Conservation (phyloP, 2,329 filamentous ascomycete species). For the Colletotrichum caudatum region DNA sequence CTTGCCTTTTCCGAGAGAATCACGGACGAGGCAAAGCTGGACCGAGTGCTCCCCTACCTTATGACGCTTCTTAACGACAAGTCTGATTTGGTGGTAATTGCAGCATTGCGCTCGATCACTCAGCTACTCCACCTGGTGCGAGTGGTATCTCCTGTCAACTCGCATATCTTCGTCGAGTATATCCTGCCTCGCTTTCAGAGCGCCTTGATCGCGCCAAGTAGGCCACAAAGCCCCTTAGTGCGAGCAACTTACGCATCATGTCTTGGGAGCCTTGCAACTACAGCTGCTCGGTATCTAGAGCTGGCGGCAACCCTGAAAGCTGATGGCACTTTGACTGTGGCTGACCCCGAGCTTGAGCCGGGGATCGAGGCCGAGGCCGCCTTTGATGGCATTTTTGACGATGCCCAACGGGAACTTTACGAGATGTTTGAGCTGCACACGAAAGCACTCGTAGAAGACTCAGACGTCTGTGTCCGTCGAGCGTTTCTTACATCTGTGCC, state of each 20-base stretch:
- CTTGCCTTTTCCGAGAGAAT: constrained; percentile 91
- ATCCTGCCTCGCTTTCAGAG: constrained; percentile 73
- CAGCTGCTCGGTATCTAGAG: constrained; percentile 86
- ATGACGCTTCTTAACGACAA: constrained; percentile 85
- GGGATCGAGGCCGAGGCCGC: constrained; percentile 74
- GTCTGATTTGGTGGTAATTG: constrained; percentile 85
- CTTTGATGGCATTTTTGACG: constrained; percentile 88
- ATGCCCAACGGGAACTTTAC: constrained; percentile 84
- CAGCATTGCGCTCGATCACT: constrained; percentile 87
- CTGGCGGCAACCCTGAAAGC: constrained; percentile 89
- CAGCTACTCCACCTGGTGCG: constrained; percentile 89
- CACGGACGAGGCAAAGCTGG: constrained; percentile 95
- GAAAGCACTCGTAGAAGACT: constrained; percentile 89
- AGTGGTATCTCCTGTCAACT: constrained; percentile 84
- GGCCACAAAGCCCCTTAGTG: constrained; percentile 75
- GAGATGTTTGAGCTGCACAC: constrained; percentile 89
- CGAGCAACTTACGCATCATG: constrained; percentile 94
- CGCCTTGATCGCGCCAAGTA: constrained; percentile 60
- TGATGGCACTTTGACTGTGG: constrained; percentile 81
- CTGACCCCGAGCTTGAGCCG: constrained; percentile 84
- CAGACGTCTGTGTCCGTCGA: constrained; percentile 85
- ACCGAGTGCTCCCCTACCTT: constrained; percentile 91
- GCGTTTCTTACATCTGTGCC: constrained; percentile 94
- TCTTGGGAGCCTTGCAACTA: constrained; percentile 87
- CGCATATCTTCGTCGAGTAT: constrained; percentile 76